Evolutionary conservation across 371 early-diverging fungal species (phyloP).

Genomic region (Mortierella sp.): DNA sequence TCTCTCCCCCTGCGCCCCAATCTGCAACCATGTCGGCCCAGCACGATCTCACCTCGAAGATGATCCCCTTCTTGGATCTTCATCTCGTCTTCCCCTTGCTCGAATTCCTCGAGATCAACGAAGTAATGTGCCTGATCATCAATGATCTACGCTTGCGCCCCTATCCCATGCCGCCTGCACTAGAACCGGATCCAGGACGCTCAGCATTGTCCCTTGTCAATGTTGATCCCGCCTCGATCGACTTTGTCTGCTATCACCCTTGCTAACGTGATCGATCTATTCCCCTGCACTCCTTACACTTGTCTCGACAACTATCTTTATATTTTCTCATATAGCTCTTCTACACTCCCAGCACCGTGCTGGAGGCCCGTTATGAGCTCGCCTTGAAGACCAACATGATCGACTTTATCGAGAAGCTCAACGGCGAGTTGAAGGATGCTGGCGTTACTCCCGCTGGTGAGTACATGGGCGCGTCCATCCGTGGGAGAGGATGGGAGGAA

Average conservation of each 20-base stretch:
- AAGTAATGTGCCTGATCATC: conserved; percentile 56
- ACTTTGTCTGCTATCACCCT: neutral
- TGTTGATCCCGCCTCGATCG: neutral
- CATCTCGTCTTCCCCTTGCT: conserved; percentile 92
- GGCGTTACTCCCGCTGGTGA: conserved; percentile 74
- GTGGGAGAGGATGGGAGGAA: neutral
- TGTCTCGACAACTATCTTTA: neutral
- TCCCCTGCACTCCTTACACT: neutral
- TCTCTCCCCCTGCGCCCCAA: neutral
- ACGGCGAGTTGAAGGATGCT: conserved; percentile 79
- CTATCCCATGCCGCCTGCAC: neutral
- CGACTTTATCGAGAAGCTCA: conserved; percentile 85
- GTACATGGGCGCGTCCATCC: conserved; percentile 3
- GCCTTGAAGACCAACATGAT: conserved; percentile 92
- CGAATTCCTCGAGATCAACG: conserved; percentile 84
- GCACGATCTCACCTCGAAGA: conserved; percentile 86
- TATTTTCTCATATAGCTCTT: conserved; percentile 76
- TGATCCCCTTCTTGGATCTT: conserved; percentile 91
- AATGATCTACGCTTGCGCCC: neutral
- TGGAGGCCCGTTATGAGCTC: conserved; percentile 89
- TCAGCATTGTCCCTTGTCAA: neutral
- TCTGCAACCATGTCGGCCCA: conserved; percentile 64
- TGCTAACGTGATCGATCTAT: neutral
- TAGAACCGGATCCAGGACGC: neutral
- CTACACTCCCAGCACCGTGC: conserved; percentile 56